phyloP scores from a whole-genome alignment of 768 basidiomycete species.

The Tricholoma flavovirens region DNA sequence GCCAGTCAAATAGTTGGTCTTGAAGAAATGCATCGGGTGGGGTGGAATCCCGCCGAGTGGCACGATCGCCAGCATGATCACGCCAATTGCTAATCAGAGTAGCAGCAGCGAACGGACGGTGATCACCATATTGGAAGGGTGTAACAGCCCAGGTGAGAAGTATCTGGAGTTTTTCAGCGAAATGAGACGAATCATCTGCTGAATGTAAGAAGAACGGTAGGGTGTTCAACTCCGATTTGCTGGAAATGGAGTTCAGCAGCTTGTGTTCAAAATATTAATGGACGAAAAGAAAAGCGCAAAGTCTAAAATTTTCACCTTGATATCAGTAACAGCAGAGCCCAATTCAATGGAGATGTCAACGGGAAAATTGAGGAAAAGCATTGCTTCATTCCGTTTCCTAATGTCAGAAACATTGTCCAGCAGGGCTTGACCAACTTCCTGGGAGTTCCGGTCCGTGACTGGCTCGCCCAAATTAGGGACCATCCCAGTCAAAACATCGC shows the following conservation, averaged over 20 bases:
- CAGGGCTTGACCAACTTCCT: constrained; percentile 43
- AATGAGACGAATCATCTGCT: constrained; percentile 34
- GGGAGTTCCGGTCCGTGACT: constrained; percentile 33
- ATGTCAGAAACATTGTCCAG: constrained; percentile 63
- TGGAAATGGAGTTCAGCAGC: constrained; percentile 75
- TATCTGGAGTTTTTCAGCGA: constrained; percentile 66
- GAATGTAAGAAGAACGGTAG: constrained; percentile 48
- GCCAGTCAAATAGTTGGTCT: constrained; percentile 76
- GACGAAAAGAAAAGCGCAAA: background rate
- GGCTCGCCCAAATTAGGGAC: constrained; percentile 25
- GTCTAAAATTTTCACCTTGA: constrained; percentile 35
- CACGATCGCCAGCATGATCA: constrained; percentile 54
- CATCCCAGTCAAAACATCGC: constrained; percentile 41
- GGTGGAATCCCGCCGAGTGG: constrained; percentile 53
- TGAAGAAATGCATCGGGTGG: constrained; percentile 63
- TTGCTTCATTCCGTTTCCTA: constrained; percentile 71
- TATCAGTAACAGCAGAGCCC: constrained; percentile 52
- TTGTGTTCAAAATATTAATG: constrained; percentile 22
- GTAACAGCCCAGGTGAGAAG: constrained; percentile 80
- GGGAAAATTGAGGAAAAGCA: constrained; percentile 66
- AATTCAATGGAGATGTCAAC: constrained; percentile 54
- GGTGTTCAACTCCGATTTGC: constrained; percentile 51
- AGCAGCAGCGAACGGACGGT: constrained; percentile 69
- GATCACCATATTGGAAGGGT: constrained; percentile 75
- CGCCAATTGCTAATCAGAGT: constrained; percentile 63